Evolutionary conservation across 352 stramenopile genomes (phyloP).

Genomic region (Phytophthora boehmeriae): DNA sequence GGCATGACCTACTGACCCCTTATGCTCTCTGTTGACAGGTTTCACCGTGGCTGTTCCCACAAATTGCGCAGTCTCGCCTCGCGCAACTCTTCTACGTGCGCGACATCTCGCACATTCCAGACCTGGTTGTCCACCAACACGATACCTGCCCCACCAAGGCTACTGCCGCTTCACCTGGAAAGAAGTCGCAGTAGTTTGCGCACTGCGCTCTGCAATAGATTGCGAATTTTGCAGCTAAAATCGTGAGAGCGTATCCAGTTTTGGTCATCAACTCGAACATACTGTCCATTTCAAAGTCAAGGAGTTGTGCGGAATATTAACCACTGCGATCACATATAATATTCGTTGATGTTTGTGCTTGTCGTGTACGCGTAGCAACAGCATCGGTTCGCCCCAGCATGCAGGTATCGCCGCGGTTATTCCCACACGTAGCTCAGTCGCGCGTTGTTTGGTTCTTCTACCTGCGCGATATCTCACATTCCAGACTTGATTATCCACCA

Average conservation of each 20-base stretch:
- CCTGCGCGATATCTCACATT: constrained; percentile 76
- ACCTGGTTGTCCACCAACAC: constrained; percentile 84
- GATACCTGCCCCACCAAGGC: constrained; percentile 45
- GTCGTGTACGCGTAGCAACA: no score
- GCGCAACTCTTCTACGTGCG: constrained; percentile 73
- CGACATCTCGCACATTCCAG: constrained; percentile 77
- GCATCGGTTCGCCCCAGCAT: not conserved
- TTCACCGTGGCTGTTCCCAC: constrained; percentile 62
- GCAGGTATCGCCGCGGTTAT: constrained; percentile 55
- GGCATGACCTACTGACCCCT: not conserved
- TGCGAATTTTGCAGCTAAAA: no score
- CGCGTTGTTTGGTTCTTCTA: constrained; percentile 60
- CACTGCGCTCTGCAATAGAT: not conserved
- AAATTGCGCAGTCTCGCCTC: constrained; percentile 48
- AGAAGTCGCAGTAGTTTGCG: constrained; percentile 34
- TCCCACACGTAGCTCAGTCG: constrained; percentile 52
- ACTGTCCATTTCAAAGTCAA: not conserved
- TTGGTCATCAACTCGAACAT: not conserved
- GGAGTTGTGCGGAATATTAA: no score
- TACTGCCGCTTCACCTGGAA: constrained; percentile 21
- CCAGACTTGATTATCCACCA: constrained; percentile 81
- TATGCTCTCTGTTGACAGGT: constrained; percentile 27
- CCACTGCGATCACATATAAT: no score
- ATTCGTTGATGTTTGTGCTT: no score
- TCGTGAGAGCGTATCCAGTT: no score